These are phyloP conservation scores for Lactarius pseudohatsudake DNA, from an alignment of 768 basidiomycete genomes.

Conservation along the genomic window DNA sequence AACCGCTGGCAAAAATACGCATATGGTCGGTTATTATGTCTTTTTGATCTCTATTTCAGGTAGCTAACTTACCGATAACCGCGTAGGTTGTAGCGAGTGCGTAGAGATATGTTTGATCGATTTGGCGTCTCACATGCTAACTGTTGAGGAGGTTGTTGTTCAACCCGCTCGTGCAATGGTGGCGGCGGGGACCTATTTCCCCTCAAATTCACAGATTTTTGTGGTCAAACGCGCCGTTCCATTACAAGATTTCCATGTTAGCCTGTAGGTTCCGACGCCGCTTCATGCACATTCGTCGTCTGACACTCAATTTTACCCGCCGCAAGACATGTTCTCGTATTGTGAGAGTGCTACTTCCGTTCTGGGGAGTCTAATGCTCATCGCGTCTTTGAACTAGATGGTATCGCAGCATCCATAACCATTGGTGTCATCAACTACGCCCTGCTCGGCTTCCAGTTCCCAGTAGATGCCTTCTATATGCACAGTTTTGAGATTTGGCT, in stretches of 20 bases:
- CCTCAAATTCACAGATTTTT: constrained; percentile 73
- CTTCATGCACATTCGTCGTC: background rate
- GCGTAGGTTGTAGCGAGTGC: constrained; percentile 56
- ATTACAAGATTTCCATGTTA: constrained; percentile 53
- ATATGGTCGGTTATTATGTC: constrained; percentile 49
- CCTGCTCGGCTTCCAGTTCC: constrained; percentile 69
- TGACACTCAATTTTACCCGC: background rate
- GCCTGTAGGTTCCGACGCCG: constrained; percentile 41
- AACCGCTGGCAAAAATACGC: constrained; percentile 93
- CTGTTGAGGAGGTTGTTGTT: constrained; percentile 47
- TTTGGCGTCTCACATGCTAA: constrained; percentile 36
- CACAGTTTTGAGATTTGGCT: constrained; percentile 82
- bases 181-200: constrained; percentile 76
- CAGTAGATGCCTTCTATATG: constrained; percentile 74
- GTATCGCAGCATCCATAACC: constrained; percentile 66
- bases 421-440: constrained; percentile 73
- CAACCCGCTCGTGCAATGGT: constrained; percentile 81
- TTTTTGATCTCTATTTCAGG: constrained; percentile 3
- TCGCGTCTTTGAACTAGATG: constrained; percentile 32
- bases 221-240: constrained; percentile 60
- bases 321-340: constrained; percentile 51
- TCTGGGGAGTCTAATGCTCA: background rate
- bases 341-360: constrained; percentile 38
- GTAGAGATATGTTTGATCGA: constrained; percentile 6
- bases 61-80: constrained; percentile 1